Base-by-base conservation (phyloP, 108 stramenopile genomes). In the Cyclotella atomus region DNA sequence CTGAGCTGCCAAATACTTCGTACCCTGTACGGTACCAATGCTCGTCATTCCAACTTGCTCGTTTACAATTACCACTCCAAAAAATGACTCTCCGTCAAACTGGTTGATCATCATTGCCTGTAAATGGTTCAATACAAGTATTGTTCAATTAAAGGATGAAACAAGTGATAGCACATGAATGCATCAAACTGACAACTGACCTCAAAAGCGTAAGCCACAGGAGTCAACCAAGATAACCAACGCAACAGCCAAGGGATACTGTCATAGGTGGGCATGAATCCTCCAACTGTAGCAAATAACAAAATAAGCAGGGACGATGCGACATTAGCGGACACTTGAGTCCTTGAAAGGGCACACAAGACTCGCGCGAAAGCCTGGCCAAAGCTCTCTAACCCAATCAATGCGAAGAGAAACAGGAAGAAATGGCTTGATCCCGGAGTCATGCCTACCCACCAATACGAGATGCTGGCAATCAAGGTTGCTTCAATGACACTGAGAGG, bases 401-500 rank as follows among this genome's bases (percentile, higher is more conserved):
- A 70, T 25, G 57, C 65, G n/a, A 77, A 77, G 30, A 78, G 71
- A 45, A 83, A 83, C 29, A 54, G 63, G 21, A 83, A 78, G 45
- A 78, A 83, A 35, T 68, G 70, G 59, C 34, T 35, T 3, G 71
- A 70, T 21, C 76, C 81, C 16, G 71, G 53, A 23, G 45, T 64
- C 76, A 83, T 73, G 7, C 57, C 77, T 24, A 83, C 82, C 82
- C 82, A 83, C n/a, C 41, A 83, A 49, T 83, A 83, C 2, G 82
- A 83, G 21, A 83, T 73, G 72, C 33, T 21, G 16, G 82, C 71
- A 33, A 83, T 44, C 32, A 83, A 41, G 19, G 45, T 60, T 1
- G 82, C 82, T 38, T 83, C 82, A 16, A 83, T 33, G 12, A 83
- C 20, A 27, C 70, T 66, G 5, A 83, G 66, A 1, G 82, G 82